Conservation (phyloP, 2,329 filamentous ascomycete genomes). For the Calonectria naviculata region DNA sequence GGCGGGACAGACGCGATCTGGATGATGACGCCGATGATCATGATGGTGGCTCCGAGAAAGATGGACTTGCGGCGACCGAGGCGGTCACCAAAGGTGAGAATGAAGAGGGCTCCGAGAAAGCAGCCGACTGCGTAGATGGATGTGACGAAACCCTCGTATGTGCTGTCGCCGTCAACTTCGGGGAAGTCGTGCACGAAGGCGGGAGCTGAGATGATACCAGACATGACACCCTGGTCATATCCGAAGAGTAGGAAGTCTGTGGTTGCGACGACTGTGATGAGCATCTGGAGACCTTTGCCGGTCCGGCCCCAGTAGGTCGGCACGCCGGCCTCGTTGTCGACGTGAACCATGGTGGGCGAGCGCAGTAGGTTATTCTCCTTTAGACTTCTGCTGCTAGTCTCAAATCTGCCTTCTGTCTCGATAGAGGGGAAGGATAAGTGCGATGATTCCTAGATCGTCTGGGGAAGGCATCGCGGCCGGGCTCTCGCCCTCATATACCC, state of each 20-base stretch:
- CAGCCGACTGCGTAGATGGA: slow-evolving; percentile 65
- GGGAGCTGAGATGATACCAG: slow-evolving; percentile 63
- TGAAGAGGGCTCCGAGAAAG: slow-evolving; percentile 60
- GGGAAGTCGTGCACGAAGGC: slow-evolving; percentile 62
- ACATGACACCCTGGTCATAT: slow-evolving; percentile 67
- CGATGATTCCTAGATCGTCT: not conserved
- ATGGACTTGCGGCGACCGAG: slow-evolving; percentile 65
- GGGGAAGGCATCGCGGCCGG: not conserved
- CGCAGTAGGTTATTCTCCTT: not conserved
- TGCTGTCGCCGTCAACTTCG: slow-evolving; percentile 55
- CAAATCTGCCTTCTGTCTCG: not conserved
- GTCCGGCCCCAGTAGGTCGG: slow-evolving; percentile 68
- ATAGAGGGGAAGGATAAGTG: too few relatives aligned
- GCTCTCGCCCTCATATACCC: not conserved
- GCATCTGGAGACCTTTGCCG: slow-evolving; percentile 65
- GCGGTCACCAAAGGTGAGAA: slow-evolving; percentile 64
- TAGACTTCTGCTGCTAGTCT: not conserved
- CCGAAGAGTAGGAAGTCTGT: slow-evolving; percentile 71
- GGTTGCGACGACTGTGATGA: slow-evolving; percentile 70
- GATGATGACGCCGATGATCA: slow-evolving; percentile 71
- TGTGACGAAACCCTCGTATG: slow-evolving; percentile 57
- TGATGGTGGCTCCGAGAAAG: slow-evolving; percentile 65
- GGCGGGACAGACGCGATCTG: slow-evolving; percentile 55
- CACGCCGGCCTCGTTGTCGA: slow-evolving; percentile 3
- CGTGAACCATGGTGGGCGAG: not conserved